Evolutionary conservation across 1,284 basidiomycete genomes (phyloP), one percentile per base, ranked within the genome.

Genomic region (Pyrrhoderma lamaoense): DNA sequence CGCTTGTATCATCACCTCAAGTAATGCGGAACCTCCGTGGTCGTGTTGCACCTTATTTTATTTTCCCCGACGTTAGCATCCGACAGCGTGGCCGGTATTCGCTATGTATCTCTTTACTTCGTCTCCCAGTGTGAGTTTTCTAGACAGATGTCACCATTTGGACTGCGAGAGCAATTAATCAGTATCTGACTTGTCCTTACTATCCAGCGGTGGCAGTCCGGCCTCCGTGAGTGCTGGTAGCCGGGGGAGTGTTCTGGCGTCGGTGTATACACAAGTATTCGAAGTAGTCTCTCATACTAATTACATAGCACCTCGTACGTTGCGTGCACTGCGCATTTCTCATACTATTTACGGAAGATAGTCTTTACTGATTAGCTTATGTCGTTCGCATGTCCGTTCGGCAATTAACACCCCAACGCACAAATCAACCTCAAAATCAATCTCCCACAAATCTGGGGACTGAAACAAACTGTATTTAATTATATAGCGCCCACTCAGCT

Each of bases 51-150:
- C 71, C 89, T 34, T 93, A 88, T 66, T 93, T 95, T 62, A 70
- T 93, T 47, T 95, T 94, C 62, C 85, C 92, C 7, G 93, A 95
- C 65, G 86, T 91, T 58, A 89, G 88, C 62, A 79, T 95, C 51
- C 77, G 88, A 11, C 78, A 76, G 69, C 72, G 77, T 25, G 92
- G 92, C 13, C 76, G 74, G 13, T 95, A 85, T 67, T 77, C 82
- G 58, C 72, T 95, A 42, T 78, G 81, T 46, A 77, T 93, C 49
- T 81, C 77, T 14, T 72, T 94, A 42, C 73, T 90, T 65, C 75
- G 80, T 62, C 75, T 93, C 58, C 83, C 85, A 58, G 80, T 81
- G 92, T 85, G 67, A 74, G 85, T 76, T 31, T 23, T 11, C 16
- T 22, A 11, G 39, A 38, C 21, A 50, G 14, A 38, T 34, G 18